Conservation (phyloP, 2,329 filamentous ascomycete genomes). For the Calonectria pseudoreteaudii region DNA sequence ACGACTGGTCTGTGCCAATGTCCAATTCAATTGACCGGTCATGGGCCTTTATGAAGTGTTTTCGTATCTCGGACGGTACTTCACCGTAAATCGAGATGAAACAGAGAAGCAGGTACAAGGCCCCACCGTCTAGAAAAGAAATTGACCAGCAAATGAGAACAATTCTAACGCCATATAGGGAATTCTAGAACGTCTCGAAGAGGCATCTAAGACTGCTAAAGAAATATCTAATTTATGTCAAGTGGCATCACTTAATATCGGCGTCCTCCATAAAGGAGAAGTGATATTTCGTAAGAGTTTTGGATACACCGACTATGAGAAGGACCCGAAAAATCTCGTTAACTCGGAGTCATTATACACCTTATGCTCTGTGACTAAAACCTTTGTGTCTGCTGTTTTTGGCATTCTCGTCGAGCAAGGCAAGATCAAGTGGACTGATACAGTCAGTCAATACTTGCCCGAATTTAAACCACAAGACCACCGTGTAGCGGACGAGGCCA, state of each 20-base stretch:
- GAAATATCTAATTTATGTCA: background rate
- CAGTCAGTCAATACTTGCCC: background rate
- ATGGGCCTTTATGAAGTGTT: background rate
- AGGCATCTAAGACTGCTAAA: background rate
- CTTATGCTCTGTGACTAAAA: conserved; percentile 2
- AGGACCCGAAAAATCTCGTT: background rate
- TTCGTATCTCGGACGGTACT: background rate
- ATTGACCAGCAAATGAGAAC: background rate
- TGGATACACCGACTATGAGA: background rate
- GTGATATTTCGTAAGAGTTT: background rate
- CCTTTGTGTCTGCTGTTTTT: conserved; percentile 2
- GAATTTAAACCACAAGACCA: background rate
- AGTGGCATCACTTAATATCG: background rate
- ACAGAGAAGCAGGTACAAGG: background rate
- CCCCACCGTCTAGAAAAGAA: background rate
- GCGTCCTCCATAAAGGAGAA: background rate
- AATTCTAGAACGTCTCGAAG: background rate
- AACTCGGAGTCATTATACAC: background rate
- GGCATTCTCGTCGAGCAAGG: background rate
- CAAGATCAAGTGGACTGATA: background rate
- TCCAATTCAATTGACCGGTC: background rate
- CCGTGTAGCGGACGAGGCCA: background rate
- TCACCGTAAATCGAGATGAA: background rate
- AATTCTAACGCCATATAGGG: background rate
- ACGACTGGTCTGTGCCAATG: background rate